phyloP scores from a whole-genome alignment of 306 rosid genomes.

The Quercus mongolica region DNA sequence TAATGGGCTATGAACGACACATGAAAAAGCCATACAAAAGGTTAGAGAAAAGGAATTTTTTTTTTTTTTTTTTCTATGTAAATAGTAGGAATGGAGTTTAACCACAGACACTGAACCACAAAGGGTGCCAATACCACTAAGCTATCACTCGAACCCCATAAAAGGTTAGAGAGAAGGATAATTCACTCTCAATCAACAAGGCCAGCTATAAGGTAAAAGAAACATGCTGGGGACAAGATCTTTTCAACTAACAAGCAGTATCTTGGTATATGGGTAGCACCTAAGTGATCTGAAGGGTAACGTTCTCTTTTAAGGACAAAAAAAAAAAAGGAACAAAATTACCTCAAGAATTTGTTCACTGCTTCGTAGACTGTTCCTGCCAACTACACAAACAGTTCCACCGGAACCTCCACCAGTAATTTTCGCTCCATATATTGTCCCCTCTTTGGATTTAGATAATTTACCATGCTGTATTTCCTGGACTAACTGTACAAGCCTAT shows the following conservation, averaged over 20 bases:
- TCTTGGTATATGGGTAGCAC: not conserved
- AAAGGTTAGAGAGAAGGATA: not conserved
- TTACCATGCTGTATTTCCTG: constrained; percentile 76
- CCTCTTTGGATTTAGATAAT: constrained; percentile 53
- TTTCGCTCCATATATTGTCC: constrained; percentile 82
- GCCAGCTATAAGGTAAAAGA: not conserved
- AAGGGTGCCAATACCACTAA: too few relatives aligned
- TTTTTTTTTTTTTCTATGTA: too few relatives aligned
- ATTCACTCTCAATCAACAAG: not conserved
- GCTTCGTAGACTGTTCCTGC: constrained; percentile 68
- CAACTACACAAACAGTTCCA: constrained; percentile 89
- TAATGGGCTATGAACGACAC: not conserved
- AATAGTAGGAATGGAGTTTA: too few relatives aligned
- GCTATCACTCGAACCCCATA: too few relatives aligned
- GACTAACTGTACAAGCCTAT: constrained; percentile 81
- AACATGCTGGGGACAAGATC: not conserved
- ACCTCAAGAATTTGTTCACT: constrained; percentile 86
- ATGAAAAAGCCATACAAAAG: not conserved
- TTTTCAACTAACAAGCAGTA: not conserved
- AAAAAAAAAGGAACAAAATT: not conserved
- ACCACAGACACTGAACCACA: too few relatives aligned
- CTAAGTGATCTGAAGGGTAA: not conserved
- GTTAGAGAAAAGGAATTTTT: too few relatives aligned
- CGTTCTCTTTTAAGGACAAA: not conserved
- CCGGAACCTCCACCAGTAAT: constrained; percentile 98